A percentile compares a stretch with the other conserved stretches of the same genome.
phyloP scores from a whole-genome alignment of 192 early-diverging fungal genomes.

The Coemansia sp. region DNA sequence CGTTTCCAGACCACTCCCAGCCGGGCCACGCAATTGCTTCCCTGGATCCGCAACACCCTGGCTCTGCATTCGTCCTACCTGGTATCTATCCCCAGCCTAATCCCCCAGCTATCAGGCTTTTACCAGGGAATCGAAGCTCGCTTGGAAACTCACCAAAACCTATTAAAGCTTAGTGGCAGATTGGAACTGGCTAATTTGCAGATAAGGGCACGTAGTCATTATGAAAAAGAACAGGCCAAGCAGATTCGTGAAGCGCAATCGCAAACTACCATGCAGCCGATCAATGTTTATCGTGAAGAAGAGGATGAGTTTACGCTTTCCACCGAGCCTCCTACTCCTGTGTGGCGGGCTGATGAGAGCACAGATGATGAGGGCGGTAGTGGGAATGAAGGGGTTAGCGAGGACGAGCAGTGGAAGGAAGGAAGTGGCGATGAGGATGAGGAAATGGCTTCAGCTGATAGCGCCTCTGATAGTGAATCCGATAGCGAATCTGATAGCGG shows the following conservation, averaged over 20 bases:
- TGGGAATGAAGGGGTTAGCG: conserved; percentile 3
- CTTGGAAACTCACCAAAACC: conserved; percentile 26
- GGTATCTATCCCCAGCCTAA: conserved; percentile 33
- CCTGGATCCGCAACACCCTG: conserved; percentile 39
- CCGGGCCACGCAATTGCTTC: conserved; percentile 31
- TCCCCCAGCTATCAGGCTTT: conserved; percentile 43
- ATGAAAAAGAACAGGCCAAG: conserved; percentile 17
- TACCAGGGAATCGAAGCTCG: conserved; percentile 39
- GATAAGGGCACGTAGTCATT: conserved; percentile 29
- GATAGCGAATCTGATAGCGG: conserved; percentile 2
- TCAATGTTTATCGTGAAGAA: conserved; percentile 32
- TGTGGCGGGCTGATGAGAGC: conserved; percentile 46
- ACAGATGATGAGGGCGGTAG: conserved; percentile 25
- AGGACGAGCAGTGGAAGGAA: conserved; percentile 35
- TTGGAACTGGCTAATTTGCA: conserved; percentile 42
- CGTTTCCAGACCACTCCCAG: conserved; percentile 32
- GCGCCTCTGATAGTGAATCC: neutral
- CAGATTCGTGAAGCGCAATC: conserved; percentile 12
- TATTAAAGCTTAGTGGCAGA: conserved; percentile 39
- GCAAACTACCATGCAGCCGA: conserved; percentile 24
- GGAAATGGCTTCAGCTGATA: conserved; percentile 8
- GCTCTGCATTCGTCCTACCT: conserved; percentile 42
- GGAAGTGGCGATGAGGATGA: conserved; percentile 3
- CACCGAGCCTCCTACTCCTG: conserved; percentile 32
- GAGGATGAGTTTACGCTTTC: conserved; percentile 12